A percentile compares a stretch with the other conserved stretches of the same genome.
phyloP scores from a whole-genome alignment of 2,329 filamentous ascomycete genomes.

The Mycogone perniciosa region DNA sequence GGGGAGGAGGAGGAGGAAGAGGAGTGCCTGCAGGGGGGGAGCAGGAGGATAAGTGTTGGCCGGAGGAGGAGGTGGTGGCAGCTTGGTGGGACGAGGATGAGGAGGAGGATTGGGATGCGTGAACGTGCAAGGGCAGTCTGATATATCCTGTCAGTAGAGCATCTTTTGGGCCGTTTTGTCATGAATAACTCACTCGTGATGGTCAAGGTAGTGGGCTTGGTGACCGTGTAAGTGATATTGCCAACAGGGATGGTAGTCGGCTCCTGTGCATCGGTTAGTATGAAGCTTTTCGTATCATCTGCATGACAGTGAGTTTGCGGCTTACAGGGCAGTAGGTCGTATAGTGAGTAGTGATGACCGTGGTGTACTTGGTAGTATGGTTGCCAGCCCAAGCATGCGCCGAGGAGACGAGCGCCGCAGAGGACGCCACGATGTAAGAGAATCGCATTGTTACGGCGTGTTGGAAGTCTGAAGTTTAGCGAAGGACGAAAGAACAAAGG shows the following conservation, averaged over 20 bases:
- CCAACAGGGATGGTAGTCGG: slow-evolving; percentile 32
- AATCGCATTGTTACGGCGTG: slow-evolving; percentile 29
- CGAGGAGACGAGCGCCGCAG: slow-evolving; percentile 27
- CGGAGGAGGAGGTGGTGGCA: slow-evolving; percentile 9
- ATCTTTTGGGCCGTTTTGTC: not conserved
- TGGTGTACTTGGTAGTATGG: slow-evolving; percentile 24
- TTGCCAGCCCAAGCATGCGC: slow-evolving; percentile 21
- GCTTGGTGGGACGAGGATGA: slow-evolving; percentile 2
- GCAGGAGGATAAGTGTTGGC: slow-evolving; percentile 1
- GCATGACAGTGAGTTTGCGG: slow-evolving; percentile 1
- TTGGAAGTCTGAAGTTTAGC: slow-evolving; percentile 4
- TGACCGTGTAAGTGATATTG: slow-evolving; percentile 40
- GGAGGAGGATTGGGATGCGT: slow-evolving; percentile 20
- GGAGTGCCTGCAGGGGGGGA: slow-evolving; percentile 1
- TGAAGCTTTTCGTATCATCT: not conserved
- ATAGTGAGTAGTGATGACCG: slow-evolving; percentile 32
- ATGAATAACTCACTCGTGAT: slow-evolving; percentile 35
- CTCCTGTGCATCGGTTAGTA: slow-evolving; percentile 13
- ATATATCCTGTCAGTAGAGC: slow-evolving; percentile 19
- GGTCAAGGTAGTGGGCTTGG: slow-evolving; percentile 36
- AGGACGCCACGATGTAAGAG: slow-evolving; percentile 26
- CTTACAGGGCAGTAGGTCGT: slow-evolving; percentile 40
- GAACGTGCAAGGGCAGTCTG: slow-evolving; percentile 43
- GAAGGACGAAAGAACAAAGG: slow-evolving; percentile 14
- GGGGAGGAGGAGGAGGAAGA: slow-evolving; percentile 9